Conservation (phyloP, 345 rosid genomes). For the Sonneratia alba region DNA sequence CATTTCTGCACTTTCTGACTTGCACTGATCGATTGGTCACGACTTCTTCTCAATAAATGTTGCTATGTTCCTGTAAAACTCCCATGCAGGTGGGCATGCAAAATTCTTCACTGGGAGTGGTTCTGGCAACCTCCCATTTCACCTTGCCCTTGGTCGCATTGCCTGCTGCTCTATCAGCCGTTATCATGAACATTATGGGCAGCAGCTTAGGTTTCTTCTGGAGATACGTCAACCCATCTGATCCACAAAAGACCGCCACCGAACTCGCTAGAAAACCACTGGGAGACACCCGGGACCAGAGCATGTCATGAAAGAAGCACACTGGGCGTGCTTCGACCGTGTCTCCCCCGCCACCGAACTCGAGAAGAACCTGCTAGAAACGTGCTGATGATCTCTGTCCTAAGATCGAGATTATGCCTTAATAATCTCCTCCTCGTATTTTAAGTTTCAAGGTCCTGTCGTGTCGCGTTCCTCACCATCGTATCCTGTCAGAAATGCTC, state of each 20-base stretch:
- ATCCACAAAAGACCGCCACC: background rate
- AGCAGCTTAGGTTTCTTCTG: slow-evolving; percentile 46
- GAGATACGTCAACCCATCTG: slow-evolving; percentile 31
- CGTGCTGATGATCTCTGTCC: background rate
- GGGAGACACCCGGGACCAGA: too few relatives aligned
- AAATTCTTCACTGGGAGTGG: slow-evolving; percentile 57
- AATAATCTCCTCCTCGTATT: background rate
- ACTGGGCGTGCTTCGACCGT: too few relatives aligned
- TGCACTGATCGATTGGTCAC: too few relatives aligned
- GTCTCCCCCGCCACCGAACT: background rate
- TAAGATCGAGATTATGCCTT: background rate
- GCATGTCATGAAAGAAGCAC: too few relatives aligned
- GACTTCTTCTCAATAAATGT: background rate
- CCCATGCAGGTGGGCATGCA: slow-evolving; percentile 60
- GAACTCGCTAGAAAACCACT: too few relatives aligned
- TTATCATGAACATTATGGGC: slow-evolving; percentile 64
- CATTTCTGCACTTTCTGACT: background rate
- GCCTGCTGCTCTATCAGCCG: slow-evolving; percentile 54
- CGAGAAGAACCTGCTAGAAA: background rate
- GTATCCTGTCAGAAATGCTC: too few relatives aligned
- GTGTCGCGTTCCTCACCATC: too few relatives aligned
- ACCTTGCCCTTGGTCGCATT: slow-evolving; percentile 47
- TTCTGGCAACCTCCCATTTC: slow-evolving; percentile 56
- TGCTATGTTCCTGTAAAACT: too few relatives aligned
- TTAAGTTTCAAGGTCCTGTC: background rate